phyloP scores from a whole-genome alignment of 2,329 filamentous ascomycete species.

The Epicoccum sorghinum region DNA sequence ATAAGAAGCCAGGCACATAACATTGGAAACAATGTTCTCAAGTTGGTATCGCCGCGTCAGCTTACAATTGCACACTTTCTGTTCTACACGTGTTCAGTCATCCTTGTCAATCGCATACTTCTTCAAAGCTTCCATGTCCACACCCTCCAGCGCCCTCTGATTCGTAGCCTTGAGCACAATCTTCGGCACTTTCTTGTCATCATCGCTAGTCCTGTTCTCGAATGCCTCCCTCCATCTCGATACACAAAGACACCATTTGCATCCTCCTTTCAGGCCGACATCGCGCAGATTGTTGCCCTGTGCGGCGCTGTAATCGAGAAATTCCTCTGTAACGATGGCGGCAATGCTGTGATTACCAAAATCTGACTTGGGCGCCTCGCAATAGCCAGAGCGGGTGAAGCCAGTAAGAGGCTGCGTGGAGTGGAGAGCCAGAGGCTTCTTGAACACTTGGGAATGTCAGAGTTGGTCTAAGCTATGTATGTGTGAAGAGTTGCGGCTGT shows the following conservation, averaged over 20 bases:
- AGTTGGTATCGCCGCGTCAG: too few species aligned
- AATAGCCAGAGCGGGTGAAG: constrained; percentile 67
- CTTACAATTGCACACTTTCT: too few species aligned
- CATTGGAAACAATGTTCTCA: too few species aligned
- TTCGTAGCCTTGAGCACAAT: constrained; percentile 61
- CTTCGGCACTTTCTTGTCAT: constrained; percentile 54
- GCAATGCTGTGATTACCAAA: constrained; percentile 66
- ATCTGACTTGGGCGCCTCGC: constrained; percentile 60
- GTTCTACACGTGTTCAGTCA: constrained; percentile 1
- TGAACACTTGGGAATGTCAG: constrained; percentile 55
- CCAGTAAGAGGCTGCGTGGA: constrained; percentile 65
- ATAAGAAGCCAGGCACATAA: too few species aligned
- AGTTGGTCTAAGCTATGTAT: not conserved
- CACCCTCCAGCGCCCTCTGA: constrained; percentile 56
- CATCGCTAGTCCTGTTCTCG: constrained; percentile 57
- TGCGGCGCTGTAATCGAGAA: constrained; percentile 65
- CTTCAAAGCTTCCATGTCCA: constrained; percentile 57
- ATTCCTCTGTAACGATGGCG: constrained; percentile 62
- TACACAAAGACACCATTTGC: constrained; percentile 69
- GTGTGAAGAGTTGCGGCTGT: not conserved
- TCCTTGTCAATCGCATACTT: constrained; percentile 55
- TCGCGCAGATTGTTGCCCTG: constrained; percentile 64
- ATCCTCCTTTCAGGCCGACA: constrained; percentile 62
- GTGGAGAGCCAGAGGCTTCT: constrained; percentile 63
- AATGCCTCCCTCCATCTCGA: constrained; percentile 66